A percentile compares a stretch with the other conserved stretches of the same genome.
phyloP scores from a whole-genome alignment of 2,329 filamentous ascomycete species.

The Aaosphaeria pasadenensis region DNA sequence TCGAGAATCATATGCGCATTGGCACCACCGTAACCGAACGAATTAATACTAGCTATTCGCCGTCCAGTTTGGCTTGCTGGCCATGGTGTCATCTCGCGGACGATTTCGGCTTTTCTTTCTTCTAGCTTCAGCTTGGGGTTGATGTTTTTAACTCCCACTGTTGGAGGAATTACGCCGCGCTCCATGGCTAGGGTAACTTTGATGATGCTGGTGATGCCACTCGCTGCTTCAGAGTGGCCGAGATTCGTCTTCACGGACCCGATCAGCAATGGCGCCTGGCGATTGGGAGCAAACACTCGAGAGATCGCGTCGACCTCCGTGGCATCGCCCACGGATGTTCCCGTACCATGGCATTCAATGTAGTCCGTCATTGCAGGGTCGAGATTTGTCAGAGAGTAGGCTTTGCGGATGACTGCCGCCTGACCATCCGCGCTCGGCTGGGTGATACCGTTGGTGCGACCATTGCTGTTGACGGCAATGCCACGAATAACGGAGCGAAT shows the following conservation, averaged over 20 bases:
- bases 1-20: conserved; percentile 11
- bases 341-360: not conserved
- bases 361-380: not conserved
- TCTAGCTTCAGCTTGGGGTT: conserved; percentile 4
- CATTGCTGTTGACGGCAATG: conserved; percentile 31
- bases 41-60: conserved; percentile 39
- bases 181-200: conserved; percentile 45
- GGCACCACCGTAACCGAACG: conserved; percentile 35
- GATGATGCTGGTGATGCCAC: conserved; percentile 43
- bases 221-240: conserved; percentile 47
- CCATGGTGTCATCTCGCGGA: not conserved
- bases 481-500: conserved; percentile 37
- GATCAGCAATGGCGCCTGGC: conserved; percentile 2
- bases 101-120: not conserved
- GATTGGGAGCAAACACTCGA: not conserved
- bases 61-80: not conserved
- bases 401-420: conserved; percentile 24
- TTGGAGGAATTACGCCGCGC: conserved; percentile 35
- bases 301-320: not conserved
- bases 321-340: not conserved
- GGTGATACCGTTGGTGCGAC: conserved; percentile 34
- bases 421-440: conserved; percentile 35
- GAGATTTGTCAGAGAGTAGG: not conserved
- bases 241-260: conserved; percentile 10
- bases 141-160: not conserved